phyloP scores from a whole-genome alignment of 2,329 filamentous ascomycete genomes.

The Xylariaceae sp. region DNA sequence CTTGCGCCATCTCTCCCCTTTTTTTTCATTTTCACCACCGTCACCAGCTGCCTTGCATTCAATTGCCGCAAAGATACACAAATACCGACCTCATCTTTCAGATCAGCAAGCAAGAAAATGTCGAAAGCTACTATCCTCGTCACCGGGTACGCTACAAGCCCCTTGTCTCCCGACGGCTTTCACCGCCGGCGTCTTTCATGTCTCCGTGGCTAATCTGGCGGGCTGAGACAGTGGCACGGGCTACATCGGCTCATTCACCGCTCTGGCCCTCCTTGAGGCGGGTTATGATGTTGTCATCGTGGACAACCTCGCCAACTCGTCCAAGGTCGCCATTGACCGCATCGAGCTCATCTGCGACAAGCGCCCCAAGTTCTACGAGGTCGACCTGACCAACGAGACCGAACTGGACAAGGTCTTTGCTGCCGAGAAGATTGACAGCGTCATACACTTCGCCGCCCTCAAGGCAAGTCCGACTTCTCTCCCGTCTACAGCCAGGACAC shows the following conservation, averaged over 20 bases:
- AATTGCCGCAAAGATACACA: neutral
- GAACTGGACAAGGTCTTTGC: conserved; percentile 81
- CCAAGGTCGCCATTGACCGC: conserved; percentile 82
- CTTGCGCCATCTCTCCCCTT: neutral
- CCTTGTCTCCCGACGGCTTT: neutral
- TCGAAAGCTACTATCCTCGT: conserved; percentile 82
- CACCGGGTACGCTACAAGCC: conserved; percentile 64
- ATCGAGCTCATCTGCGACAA: conserved; percentile 92
- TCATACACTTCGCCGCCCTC: conserved; percentile 96
- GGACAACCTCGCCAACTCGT: conserved; percentile 97
- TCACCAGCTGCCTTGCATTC: neutral
- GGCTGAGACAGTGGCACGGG: conserved; percentile 70
- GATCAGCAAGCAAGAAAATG: conserved; percentile 48
- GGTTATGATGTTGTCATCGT: conserved; percentile 95
- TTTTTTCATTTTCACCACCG: conserved; percentile 1
- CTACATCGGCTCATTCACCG: conserved; percentile 98
- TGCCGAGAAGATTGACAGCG: conserved; percentile 89
- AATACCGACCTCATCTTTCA: conserved; percentile 7
- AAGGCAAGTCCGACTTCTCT: conserved; percentile 56
- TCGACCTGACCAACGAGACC: conserved; percentile 82
- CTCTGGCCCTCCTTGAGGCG: conserved; percentile 84
- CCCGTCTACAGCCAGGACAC: neutral
- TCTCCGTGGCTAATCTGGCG: conserved; percentile 4
- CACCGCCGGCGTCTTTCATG: no score
- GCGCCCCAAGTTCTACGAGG: conserved; percentile 75